Base-by-base conservation (phyloP, 2,329 filamentous ascomycete genomes). In the Blastomyces emzantsi region DNA sequence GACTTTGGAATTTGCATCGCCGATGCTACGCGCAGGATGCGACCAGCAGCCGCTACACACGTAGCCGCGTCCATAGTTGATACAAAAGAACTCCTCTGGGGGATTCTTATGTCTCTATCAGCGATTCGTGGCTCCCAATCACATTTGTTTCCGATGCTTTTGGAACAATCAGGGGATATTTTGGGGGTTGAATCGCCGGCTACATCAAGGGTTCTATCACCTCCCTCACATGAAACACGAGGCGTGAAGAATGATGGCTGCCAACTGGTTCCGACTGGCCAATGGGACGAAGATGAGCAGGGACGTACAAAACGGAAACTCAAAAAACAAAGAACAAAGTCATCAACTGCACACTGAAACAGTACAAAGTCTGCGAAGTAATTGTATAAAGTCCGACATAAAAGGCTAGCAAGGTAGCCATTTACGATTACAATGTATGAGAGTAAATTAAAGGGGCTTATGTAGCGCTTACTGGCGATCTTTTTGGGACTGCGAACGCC, bases 121-220 rank as follows among this genome's bases (percentile, higher is more conserved):
- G 36, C 45, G 25, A 64, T 64, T 51, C 55, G 61, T 30, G 63
- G 61, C 22, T 63, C 63, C 15, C 54, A 49, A 22, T 65, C 55
- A 22, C 52, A 65, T 41, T 49, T 65, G 25, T 63, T 63, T 36
- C 61, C 55, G 1, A 22, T 54, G 9, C 55, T 61, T 28, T 33
- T 60, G 22, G 56, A 60, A 25, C 61, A 45, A 30, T 39, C 54
- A 11, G 47, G 25, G n/a, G 30, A 43, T 36, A 30, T 63, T 47
- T 11, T 63, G 30, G 43, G 56, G 15, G 9, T 59, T 25, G 62
- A 63, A 22, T 63, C 54, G 3, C 62, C 62, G 25, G 15, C 62
- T 19, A 28, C 30, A 36, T 51, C 55, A 19, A 41, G 47, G 33
- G 13, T 9, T 43, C 19, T 51, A 25, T 25, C 62, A 13, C n/a